Evolutionary conservation across 1,139 yeast species (phyloP).

Genomic region (Candida gigantensis): DNA sequence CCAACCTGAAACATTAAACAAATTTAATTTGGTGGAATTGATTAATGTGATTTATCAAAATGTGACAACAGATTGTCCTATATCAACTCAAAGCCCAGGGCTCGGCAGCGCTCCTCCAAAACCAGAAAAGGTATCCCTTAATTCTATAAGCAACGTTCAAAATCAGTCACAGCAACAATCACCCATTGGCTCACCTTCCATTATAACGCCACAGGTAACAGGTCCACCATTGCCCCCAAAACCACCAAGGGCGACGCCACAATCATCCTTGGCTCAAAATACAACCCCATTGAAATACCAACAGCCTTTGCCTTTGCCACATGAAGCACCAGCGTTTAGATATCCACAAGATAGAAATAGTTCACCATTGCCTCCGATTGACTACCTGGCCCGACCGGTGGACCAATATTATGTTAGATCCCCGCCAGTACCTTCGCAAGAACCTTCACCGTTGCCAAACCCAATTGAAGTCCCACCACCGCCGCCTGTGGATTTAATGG

Average conservation of each 20-base stretch:
- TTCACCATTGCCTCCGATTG: slow-evolving; percentile 9
- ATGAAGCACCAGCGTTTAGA: slow-evolving; percentile 5
- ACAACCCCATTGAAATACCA: slow-evolving; percentile 32
- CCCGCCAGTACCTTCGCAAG: slow-evolving; percentile 1
- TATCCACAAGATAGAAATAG: slow-evolving; percentile 6
- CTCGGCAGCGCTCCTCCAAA: slow-evolving; percentile 19
- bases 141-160: slow-evolving; percentile 1
- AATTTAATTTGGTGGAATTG: slow-evolving; percentile 40
- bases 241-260: slow-evolving; percentile 12
- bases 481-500: slow-evolving; percentile 22
- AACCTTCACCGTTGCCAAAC: not conserved
- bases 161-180: slow-evolving; percentile 1
- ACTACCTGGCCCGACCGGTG: not conserved
- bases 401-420: no score
- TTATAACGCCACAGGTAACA: slow-evolving; percentile 12
- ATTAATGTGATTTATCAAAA: slow-evolving; percentile 37
- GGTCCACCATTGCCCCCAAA: slow-evolving; percentile 52
- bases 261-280: slow-evolving; percentile 3
- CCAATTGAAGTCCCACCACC: not conserved
- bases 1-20: slow-evolving; percentile 12
- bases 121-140: slow-evolving; percentile 22
- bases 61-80: slow-evolving; percentile 42
- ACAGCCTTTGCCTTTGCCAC: slow-evolving; percentile 38
- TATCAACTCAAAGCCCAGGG: slow-evolving; percentile 12
- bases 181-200: not conserved